Evolutionary conservation across 176 grass and related monocot genomes (phyloP).

Genomic region (Microstegium vimineum): DNA sequence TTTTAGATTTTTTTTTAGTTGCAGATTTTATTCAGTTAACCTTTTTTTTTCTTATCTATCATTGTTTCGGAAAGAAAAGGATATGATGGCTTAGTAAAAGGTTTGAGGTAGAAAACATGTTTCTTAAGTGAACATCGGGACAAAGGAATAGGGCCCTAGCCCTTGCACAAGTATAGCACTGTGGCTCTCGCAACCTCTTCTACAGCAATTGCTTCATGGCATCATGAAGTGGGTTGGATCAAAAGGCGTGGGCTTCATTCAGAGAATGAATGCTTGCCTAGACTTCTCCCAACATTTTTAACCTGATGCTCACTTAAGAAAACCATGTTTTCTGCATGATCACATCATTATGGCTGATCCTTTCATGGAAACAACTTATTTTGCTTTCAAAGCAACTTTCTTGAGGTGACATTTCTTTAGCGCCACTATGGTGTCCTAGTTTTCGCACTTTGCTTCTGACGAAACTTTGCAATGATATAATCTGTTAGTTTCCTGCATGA

Average conservation of each 20-base stretch:
- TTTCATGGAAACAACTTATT: constrained; percentile 25
- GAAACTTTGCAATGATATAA: not conserved
- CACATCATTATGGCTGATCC: constrained; percentile 53
- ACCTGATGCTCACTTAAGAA: constrained; percentile 27
- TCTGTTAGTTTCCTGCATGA: not conserved
- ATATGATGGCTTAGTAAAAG: constrained; percentile 81
- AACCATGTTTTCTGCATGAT: constrained; percentile 57
- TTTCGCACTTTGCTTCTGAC: not conserved
- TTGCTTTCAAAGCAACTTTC: not conserved
- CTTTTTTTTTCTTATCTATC: not conserved
- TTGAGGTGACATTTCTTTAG: not conserved
- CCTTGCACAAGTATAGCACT: constrained; percentile 55
- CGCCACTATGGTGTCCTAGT: not conserved
- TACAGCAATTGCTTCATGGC: constrained; percentile 52
- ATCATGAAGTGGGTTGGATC: constrained; percentile 51
- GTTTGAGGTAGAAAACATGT: constrained; percentile 48
- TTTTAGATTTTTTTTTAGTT: not conserved
- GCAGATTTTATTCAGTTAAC: no score
- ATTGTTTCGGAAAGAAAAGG: constrained; percentile 44
- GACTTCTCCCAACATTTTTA: constrained; percentile 72
- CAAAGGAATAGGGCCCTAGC: constrained; percentile 60
- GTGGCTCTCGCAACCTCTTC: constrained; percentile 67
- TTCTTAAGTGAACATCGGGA: constrained; percentile 42
- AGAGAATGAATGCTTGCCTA: constrained; percentile 58
- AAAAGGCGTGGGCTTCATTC: constrained; percentile 85